Evolutionary conservation across 352 stramenopile genomes (phyloP).

Genomic region (Peronosclerospora sorghi): DNA sequence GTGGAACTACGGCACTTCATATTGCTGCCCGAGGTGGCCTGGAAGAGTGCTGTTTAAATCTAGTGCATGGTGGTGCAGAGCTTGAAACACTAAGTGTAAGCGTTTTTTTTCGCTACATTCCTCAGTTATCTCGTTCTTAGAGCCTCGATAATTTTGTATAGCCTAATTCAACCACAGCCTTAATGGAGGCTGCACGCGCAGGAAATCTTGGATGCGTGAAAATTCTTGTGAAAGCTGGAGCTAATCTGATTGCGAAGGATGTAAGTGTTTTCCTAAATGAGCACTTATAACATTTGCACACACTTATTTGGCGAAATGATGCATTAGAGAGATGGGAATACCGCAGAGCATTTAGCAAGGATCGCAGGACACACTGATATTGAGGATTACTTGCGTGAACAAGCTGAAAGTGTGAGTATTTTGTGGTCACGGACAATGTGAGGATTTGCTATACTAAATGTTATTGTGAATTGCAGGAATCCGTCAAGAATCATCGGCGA

Average conservation of each 20-base stretch:
- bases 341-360: conserved; percentile 50
- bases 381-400: conserved; percentile 69
- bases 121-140: background rate
- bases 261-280: conserved; percentile 26
- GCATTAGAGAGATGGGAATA: conserved; percentile 59
- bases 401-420: conserved; percentile 65
- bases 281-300: background rate
- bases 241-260: conserved; percentile 63
- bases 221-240: conserved; percentile 50
- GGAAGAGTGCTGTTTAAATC: conserved; percentile 64
- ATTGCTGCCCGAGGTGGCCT: conserved; percentile 62
- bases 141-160: conserved; percentile 10
- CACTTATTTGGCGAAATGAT: background rate
- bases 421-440: background rate
- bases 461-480: conserved; percentile 36
- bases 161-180: conserved; percentile 77
- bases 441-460: background rate
- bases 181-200: conserved; percentile 79
- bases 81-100: conserved; percentile 74
- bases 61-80: conserved; percentile 52
- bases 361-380: conserved; percentile 52
- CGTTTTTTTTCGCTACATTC: background rate
- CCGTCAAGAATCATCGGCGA: conserved; percentile 71
- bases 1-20: conserved; percentile 72
- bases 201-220: conserved; percentile 71